Evolutionary conservation across 805 yeast species (phyloP).

Genomic region (Teunomyces panamensis): DNA sequence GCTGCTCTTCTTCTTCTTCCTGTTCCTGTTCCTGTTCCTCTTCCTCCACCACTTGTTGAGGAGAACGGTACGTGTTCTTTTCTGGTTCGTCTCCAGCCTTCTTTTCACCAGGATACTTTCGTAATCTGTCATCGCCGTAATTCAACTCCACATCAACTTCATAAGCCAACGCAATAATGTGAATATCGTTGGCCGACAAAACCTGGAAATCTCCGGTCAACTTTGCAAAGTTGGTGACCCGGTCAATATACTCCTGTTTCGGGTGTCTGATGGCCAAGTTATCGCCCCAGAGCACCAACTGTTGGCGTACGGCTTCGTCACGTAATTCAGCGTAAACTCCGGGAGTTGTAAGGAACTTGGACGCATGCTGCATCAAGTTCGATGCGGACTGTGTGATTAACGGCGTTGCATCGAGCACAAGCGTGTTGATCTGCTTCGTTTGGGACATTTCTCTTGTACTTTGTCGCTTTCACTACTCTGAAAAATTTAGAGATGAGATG

Average conservation of each 20-base stretch:
- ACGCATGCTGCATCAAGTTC: slow-evolving; percentile 66
- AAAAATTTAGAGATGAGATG: slow-evolving; percentile 8
- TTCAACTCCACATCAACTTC: slow-evolving; percentile 76
- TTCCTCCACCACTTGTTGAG: slow-evolving; percentile 1
- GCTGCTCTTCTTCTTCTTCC: slow-evolving; percentile 9
- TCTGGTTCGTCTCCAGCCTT: slow-evolving; percentile 14
- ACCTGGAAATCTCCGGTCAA: slow-evolving; percentile 91
- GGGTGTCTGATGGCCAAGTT: slow-evolving; percentile 75
- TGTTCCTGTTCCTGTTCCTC: slow-evolving; percentile 7
- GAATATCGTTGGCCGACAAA: slow-evolving; percentile 86
- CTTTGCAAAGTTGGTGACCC: slow-evolving; percentile 73
- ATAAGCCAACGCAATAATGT: slow-evolving; percentile 85
- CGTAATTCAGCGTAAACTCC: slow-evolving; percentile 84
- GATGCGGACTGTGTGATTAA: slow-evolving; percentile 81
- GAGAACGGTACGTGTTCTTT: slow-evolving; percentile 4
- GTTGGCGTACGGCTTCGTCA: slow-evolving; percentile 80
- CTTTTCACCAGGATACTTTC: slow-evolving; percentile 70
- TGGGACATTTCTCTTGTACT: slow-evolving; percentile 15
- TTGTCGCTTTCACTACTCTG: not conserved
- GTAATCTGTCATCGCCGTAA: slow-evolving; percentile 66
- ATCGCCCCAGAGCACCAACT: slow-evolving; percentile 79
- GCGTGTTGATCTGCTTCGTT: slow-evolving; percentile 37
- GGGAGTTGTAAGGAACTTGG: slow-evolving; percentile 81
- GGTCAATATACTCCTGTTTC: slow-evolving; percentile 54
- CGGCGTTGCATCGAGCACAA: slow-evolving; percentile 95